Conservation (phyloP, 1,139 yeast species). For the Candida tropicalis region DNA sequence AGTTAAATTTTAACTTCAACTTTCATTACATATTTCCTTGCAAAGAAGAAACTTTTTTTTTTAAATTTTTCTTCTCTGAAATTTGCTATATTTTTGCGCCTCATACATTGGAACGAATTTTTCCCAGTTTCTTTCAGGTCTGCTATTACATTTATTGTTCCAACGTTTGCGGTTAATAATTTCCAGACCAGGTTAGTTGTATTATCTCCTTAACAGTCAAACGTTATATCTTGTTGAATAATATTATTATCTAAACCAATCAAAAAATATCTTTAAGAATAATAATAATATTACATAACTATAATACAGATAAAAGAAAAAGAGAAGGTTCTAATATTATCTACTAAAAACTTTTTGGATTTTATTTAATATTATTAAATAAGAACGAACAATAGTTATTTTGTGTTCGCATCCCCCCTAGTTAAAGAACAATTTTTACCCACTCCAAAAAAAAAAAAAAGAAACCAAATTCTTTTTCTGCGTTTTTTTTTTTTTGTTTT, state of each 20-base stretch:
- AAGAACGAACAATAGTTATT: neutral
- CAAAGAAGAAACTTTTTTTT: neutral
- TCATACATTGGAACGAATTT: too few species aligned
- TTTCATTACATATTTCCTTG: neutral
- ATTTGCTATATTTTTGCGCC: constrained; percentile 2
- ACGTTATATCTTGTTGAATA: neutral
- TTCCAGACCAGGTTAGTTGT: too few species aligned
- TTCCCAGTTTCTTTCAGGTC: too few species aligned
- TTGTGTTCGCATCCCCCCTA: constrained; percentile 4
- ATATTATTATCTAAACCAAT: constrained; percentile 1
- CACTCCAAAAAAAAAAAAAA: constrained; percentile 1
- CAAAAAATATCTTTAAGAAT: too few species aligned
- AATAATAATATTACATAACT: neutral
- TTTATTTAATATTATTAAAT: too few species aligned
- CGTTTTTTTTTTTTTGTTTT: neutral
- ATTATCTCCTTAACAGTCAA: neutral
- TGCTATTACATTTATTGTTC: too few species aligned
- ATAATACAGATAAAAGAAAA: neutral
- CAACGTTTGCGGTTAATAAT: too few species aligned
- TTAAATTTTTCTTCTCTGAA: too few species aligned
- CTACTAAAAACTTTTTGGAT: too few species aligned
- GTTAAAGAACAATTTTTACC: neutral
- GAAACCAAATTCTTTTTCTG: neutral
- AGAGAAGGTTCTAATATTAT: too few species aligned
- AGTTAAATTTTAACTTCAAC: neutral